These are phyloP conservation scores for Rhodotorula kratochvilovae DNA, from an alignment of 768 basidiomycete species.

Conservation along the genomic window DNA sequence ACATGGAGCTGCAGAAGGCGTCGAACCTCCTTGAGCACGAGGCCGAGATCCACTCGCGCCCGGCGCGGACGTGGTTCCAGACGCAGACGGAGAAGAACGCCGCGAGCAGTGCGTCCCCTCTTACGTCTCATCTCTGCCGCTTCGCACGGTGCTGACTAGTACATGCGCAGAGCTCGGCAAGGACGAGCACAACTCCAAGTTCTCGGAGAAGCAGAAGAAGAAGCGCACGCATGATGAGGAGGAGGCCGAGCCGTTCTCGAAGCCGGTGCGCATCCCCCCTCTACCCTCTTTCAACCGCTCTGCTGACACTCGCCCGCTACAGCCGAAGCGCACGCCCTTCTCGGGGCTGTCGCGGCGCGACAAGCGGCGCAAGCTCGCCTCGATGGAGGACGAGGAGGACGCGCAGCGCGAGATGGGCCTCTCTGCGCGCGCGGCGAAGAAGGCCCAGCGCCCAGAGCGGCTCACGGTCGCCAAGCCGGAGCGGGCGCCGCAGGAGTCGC, in stretches of 20 bases:
- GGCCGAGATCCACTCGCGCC: conserved; percentile 84
- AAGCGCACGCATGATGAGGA: conserved; percentile 34
- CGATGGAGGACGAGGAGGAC: conserved; percentile 68
- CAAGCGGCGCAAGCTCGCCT: conserved; percentile 80
- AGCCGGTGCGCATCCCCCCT: conserved; percentile 12
- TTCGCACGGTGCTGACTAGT: neutral
- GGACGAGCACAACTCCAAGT: conserved; percentile 58
- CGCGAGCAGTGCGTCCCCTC: conserved; percentile 62
- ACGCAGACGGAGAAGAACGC: conserved; percentile 72
- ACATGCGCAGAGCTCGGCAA: conserved; percentile 65
- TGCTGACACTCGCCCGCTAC: neutral
- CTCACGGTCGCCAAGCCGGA: conserved; percentile 19
- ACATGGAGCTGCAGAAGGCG: conserved; percentile 93
- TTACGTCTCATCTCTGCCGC: too few species aligned
- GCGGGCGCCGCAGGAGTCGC: neutral
- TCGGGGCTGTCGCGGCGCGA: conserved; percentile 78
- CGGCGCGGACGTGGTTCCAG: conserved; percentile 99
- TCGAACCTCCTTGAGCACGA: conserved; percentile 92
- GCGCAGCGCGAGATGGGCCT: conserved; percentile 54
- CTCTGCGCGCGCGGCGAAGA: conserved; percentile 84
- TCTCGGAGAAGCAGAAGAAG: conserved; percentile 32
- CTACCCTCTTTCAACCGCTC: neutral
- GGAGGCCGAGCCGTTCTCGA: conserved; percentile 23
- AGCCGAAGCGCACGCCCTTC: conserved; percentile 46
- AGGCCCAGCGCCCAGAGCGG: conserved; percentile 49